Percentiles rank a stretch among this genome's conserved stretches.
Evolutionary conservation across 2,329 filamentous ascomycete species (phyloP).

Genomic region (Piedraia hortae): DNA sequence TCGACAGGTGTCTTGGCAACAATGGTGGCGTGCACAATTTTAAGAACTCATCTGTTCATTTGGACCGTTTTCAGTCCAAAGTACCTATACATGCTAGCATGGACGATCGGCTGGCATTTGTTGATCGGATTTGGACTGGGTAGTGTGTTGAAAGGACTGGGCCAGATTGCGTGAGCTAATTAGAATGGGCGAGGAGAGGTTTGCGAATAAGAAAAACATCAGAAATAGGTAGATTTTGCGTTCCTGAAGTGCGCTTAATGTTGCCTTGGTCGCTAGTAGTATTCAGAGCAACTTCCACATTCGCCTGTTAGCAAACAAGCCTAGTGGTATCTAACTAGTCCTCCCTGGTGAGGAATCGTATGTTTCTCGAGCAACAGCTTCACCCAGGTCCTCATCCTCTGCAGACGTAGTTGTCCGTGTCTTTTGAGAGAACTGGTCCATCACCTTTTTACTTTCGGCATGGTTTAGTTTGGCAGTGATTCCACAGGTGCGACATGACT

Average conservation of each 20-base stretch:
- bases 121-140: conserved; percentile 38
- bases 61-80: conserved; percentile 98
- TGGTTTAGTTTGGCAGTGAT: conserved; percentile 17
- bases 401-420: conserved; percentile 3
- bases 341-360: neutral
- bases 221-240: no score
- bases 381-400: conserved; percentile 10
- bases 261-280: conserved; percentile 1
- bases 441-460: conserved; percentile 16
- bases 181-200: no score
- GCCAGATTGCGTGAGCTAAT: no score
- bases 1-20: conserved; percentile 39
- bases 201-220: no score
- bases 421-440: conserved; percentile 17
- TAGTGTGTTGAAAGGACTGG: conserved; percentile 20
- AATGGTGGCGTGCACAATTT: conserved; percentile 62
- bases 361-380: conserved; percentile 11
- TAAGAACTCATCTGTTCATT: conserved; percentile 81
- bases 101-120: conserved; percentile 61
- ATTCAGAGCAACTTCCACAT: neutral
- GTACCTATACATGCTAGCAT: conserved; percentile 75
- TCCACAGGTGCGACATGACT: conserved; percentile 16
- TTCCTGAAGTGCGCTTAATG: conserved; percentile 1
- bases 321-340: neutral
- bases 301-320: neutral